These are phyloP conservation scores for Rhizophora apiculata DNA, from an alignment of 345 rosid genomes.

Conservation along the genomic window DNA sequence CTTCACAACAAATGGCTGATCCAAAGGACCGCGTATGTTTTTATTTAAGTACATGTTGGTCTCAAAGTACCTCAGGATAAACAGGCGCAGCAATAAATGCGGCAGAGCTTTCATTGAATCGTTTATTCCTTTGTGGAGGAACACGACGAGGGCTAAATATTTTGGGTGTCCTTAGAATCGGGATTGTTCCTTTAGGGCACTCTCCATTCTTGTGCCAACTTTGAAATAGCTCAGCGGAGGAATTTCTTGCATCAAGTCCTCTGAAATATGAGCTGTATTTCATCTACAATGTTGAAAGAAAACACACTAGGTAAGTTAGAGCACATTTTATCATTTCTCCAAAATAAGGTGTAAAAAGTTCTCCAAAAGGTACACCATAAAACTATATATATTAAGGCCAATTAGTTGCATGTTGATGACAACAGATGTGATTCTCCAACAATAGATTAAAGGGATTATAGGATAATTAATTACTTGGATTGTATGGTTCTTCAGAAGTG, in stretches of 20 bases:
- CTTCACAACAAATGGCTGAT: too few species aligned
- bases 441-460: too few species aligned
- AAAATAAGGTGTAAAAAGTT: too few species aligned
- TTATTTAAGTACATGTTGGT: neutral
- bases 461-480: slow-evolving; percentile 8
- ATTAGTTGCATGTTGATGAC: too few species aligned
- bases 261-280: too few species aligned
- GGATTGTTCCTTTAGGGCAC: too few species aligned
- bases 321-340: neutral
- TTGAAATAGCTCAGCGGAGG: too few species aligned
- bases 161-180: too few species aligned
- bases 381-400: too few species aligned
- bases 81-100: neutral
- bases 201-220: too few species aligned
- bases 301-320: neutral
- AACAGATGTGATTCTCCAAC: too few species aligned
- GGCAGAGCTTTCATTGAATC: neutral
- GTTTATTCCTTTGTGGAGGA: neutral
- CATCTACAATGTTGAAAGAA: neutral
- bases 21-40: neutral
- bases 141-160: neutral
- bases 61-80: slow-evolving; percentile 15
- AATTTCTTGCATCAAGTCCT: neutral
- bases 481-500: slow-evolving; percentile 26
- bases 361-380: too few species aligned